Base-by-base conservation (phyloP, 2,329 filamentous ascomycete species). In the Gaeumannomyces sp. region DNA sequence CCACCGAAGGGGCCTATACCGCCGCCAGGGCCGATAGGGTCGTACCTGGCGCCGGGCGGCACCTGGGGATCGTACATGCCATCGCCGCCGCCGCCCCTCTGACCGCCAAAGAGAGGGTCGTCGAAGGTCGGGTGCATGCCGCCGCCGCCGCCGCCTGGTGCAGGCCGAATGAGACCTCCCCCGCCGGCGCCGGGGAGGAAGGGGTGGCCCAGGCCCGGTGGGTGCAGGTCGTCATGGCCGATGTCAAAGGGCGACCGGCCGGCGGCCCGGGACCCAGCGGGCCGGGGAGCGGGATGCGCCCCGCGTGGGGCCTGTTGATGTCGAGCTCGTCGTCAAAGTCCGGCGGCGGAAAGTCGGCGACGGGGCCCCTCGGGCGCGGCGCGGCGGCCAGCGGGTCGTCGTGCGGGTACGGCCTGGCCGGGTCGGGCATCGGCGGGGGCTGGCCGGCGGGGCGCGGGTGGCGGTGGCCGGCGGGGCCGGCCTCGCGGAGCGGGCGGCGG, bases 121-220 rank as follows among this genome's bases (percentile, higher is more conserved):
- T 97, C 92, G 74, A 97, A 95, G 0, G 93, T 96, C 0, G 95
- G 95, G 76, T 97, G 91, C 95, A 99, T 99, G 0, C 95, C 95
- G 14, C 84, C 71, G 0, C 95, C 95, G 14, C 84, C 71, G 3
- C 71, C 84, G 27, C 87, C 65, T 35, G 62, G 59, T 22, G 28
- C 58, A 27, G 22, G 60, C 11, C 8, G 45, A 1, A n/a, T 10
- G 10, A 53, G 45, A 22, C 31, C 84, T 19, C 86, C 85, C 1
- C 66, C 61, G 5, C 93, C 93, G n/a, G 89, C 83, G 31, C 87
- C 65, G 4, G 31, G 33, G 3, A 97, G 77, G 16, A 94, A 93
- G 75, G 97, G 93, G 70, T 93, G 81, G 0, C 93, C 93, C 0
- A 99, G 79, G 0, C 92, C 92, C 13, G 89, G 89, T 1, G 95